Conservation (phyloP, 108 stramenopile species). For the Pelagomonas calceolata region DNA sequence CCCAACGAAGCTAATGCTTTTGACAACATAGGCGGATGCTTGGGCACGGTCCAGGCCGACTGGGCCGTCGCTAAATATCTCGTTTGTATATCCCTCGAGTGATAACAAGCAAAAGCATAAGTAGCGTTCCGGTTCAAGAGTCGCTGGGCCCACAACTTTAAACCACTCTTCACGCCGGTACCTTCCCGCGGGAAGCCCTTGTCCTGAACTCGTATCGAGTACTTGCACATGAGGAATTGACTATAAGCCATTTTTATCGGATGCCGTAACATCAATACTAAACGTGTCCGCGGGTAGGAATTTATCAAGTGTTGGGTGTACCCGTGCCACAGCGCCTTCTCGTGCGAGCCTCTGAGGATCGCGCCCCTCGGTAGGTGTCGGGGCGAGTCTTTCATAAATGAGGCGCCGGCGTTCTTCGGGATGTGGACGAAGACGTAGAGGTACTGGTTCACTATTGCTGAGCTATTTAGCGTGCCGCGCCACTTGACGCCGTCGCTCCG, state of each 20-base stretch:
- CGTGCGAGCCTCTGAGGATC: neutral
- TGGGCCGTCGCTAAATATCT: neutral
- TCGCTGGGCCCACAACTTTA: too few species aligned
- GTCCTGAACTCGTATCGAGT: neutral
- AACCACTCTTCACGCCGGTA: too few species aligned
- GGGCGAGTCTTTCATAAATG: neutral
- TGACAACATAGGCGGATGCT: neutral
- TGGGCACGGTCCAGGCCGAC: neutral
- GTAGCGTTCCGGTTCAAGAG: too few species aligned
- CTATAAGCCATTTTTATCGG: neutral
- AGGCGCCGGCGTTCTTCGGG: neutral
- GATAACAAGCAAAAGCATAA: neutral
- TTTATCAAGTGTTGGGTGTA: neutral
- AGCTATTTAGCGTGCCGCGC: neutral
- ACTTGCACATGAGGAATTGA: neutral
- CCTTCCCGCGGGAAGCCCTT: too few species aligned
- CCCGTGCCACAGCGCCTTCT: neutral
- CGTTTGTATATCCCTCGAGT: neutral
- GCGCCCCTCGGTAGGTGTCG: neutral
- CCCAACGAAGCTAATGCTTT: neutral
- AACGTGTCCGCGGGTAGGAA: neutral
- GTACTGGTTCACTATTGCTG: neutral
- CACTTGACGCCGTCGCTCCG: neutral
- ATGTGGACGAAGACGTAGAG: neutral
- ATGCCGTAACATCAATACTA: neutral